Conservation (phyloP, 139 green algal genomes). For the Chlorokybus atmophyticus region DNA sequence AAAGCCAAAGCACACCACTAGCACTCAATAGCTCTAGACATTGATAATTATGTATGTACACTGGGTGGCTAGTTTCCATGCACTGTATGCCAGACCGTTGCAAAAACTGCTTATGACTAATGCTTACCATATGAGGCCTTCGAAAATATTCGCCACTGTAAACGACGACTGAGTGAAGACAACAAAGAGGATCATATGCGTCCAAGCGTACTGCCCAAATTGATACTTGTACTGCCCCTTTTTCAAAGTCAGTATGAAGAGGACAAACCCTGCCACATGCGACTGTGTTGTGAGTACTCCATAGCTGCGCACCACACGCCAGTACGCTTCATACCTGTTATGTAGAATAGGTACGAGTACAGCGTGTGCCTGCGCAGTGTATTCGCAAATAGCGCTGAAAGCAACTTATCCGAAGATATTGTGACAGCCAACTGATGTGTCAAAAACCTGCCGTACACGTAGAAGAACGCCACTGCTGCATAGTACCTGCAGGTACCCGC, state of each 20-base stretch:
- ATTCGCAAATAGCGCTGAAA: conserved; percentile 38
- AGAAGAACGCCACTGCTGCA: conserved; percentile 76
- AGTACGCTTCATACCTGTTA: conserved; percentile 34
- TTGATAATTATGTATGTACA: no score
- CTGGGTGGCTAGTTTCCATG: no score
- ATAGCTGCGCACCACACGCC: background rate
- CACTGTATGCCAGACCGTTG: no score
- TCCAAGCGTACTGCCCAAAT: conserved; percentile 96
- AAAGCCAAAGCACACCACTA: no score
- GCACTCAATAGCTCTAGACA: no score
- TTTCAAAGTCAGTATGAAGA: conserved; percentile 84
- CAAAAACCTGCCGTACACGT: conserved; percentile 81
- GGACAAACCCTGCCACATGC: conserved; percentile 51
- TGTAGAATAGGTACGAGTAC: conserved; percentile 65
- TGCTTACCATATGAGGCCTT: conserved; percentile 76
- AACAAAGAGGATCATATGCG: conserved; percentile 92
- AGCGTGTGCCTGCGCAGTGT: conserved; percentile 60
- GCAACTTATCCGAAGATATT: conserved; percentile 24
- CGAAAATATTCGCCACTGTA: conserved; percentile 76
- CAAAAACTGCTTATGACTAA: no score
- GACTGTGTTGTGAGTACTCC: background rate
- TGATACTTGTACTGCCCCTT: conserved; percentile 81
- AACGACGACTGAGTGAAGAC: conserved; percentile 78
- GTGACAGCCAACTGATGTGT: conserved; percentile 49
- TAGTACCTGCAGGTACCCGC: conserved; percentile 55